Evolutionary conservation across 2,329 filamentous ascomycete genomes (phyloP), one percentile per base, ranked within the genome.

Genomic region (Microdochium bolleyi): DNA sequence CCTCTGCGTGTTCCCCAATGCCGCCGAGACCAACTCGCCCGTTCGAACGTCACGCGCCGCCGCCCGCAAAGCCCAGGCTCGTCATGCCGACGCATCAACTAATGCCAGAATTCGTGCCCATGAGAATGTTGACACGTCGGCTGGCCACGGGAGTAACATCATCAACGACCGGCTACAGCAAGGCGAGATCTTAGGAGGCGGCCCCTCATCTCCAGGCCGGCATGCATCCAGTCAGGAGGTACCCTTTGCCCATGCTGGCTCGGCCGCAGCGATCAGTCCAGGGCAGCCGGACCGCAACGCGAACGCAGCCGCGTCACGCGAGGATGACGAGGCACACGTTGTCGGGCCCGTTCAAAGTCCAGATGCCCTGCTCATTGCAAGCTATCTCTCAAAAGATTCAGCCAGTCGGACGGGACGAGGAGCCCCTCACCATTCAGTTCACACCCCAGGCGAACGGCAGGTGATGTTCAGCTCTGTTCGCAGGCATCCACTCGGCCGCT

Each of bases 281-380:
- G 13, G 48, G n/a, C 41, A 25, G 21, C 16, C 14, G 10, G 48
- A 38, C 16, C 32, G 25, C 3, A 41, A 41, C 44, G 21, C 49
- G 55, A 24, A 24, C 63, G 2, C 61, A 66, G 21, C 55, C 64
- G 49, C 56, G 62, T 3, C 51, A 67, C 10, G 60, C 52, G 60
- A 48, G 56, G 58, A 54, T 51, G 66, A 73, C 24, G 75, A 72
- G 55, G 70, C 73, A 2, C 77, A 82, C 57, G 82, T 85, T 54
- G 74, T 85, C 51, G 80, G 82, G 0, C 81, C 81, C 0, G 78
- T 80, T 5, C 73, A 79, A 5, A 80, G 79, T 4, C 77, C 77
- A 49, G 82, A 85, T 65, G 80, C 77, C 1, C 80, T 84, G 51
- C 73, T 84, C 11, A 70, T 84, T 48, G 77, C 81, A n/a, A 75